Evolutionary conservation across 1,284 basidiomycete genomes (phyloP), one percentile per base, ranked within the genome.

Genomic region (Anthracocystis walkeri): DNA sequence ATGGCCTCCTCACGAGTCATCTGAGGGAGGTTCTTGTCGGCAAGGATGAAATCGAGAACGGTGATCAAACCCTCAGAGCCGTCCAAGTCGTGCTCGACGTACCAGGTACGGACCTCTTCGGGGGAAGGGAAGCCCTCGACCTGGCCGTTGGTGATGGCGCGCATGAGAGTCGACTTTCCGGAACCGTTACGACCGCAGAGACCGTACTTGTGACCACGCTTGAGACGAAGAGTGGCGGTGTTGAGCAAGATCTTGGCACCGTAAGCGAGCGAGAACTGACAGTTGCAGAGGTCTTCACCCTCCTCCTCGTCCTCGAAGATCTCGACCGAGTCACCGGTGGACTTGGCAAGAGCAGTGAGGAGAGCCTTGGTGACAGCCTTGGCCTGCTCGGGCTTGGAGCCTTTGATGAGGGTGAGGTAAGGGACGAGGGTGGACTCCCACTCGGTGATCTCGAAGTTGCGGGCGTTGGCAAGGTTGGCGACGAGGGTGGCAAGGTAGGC

Each of bases 161-260:
- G 82, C 83, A 85, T 85, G 63, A 85, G 79, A 41, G 83, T 85
- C 61, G 83, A 85, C 79, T 85, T 85, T 50, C 83, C 83, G 56
- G 83, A 85, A 77, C 83, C 83, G 77, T 85, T 85, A 55, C 83
- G 82, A 53, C 83, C 83, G 65, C 82, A 83, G 45, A 85, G 82
- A 79, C 83, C 83, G 83, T 85, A 85, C 64, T 79, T 80, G 81
- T 84, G 83, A 57, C 82, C 83, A 79, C 83, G 82, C 83, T 84
- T 84, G 46, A 85, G 79, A 64, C 83, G 83, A 46, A 85, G 79
- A 38, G 83, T 85, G 58, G 83, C 83, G 27, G 83, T 85, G 83
- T 85, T 85, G 67, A 85, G 82, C 58, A 85, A 75, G 58, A 85
- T 85, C 83, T 85, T 85, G 79, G 83, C 83, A 82, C 83, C 83